Base-by-base conservation (phyloP, 495 filamentous ascomycete species). In the Neurospora sp. region DNA sequence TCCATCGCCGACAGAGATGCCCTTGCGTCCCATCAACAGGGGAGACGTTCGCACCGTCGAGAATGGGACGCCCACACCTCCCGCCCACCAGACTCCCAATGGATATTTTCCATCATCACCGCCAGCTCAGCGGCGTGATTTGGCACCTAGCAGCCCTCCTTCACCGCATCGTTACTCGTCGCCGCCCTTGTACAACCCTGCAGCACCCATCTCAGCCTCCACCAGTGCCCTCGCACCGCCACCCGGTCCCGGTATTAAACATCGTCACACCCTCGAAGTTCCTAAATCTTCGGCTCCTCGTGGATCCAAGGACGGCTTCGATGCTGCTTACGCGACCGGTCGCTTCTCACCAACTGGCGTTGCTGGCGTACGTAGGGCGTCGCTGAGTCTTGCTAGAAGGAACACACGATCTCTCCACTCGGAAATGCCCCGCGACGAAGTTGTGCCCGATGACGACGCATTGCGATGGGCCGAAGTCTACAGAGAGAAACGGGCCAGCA, bases 221-320 rank as follows among this genome's bases (percentile, higher is more conserved):
- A 81, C 83, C 54, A 85, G 82, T n/a, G 80, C 84, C 14, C 78
- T 86, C 18, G 83, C 84, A 39, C 83, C 82, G 74, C 78, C 86
- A 75, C 82, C 83, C 27, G 81, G 81, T 12, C 78, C 83, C 66
- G 84, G 87, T 2, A 78, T 93, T 71, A 90, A 91, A 78, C 93
- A 98, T 70, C 90, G 96, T 72, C 92, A 98, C 82, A 98, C 95
- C 0, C 82, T 98, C 38, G 94, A 98, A 80, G 93, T 98, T 2
- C 92, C 96, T 74, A 86, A 90, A 83, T 76, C 81, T 20, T 78
- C 81, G 44, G 76, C 86, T 20, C 80, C 76, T 20, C 84, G 87
- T 20, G 87, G 82, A 23, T 87, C 86, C 10, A 84, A 84, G 70
- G 87, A 89, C 72, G 85, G 84, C 27, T 89, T 91, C 66, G 92